Percentiles rank a stretch among this genome's conserved stretches.
Conservation (phyloP, 1,139 yeast genomes). For the Blastobotrys buckinghamii region DNA sequence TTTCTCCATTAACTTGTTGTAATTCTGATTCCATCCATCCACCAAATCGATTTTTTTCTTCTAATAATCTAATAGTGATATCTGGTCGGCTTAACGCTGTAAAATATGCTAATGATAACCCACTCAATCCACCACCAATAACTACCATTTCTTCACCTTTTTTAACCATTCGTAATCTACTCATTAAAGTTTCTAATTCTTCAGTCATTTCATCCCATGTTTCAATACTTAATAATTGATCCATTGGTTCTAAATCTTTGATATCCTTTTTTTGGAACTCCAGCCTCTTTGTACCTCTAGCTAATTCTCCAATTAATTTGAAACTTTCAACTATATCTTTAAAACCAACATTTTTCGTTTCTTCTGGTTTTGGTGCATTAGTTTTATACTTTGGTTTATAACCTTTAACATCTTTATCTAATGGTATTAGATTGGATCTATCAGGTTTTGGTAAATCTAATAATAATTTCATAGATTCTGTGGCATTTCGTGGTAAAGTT, state of each 20-base stretch:
- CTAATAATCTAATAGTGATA: constrained; percentile 56
- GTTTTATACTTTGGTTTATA: background rate
- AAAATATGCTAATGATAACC: constrained; percentile 72
- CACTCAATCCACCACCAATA: constrained; percentile 85
- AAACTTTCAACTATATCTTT: constrained; percentile 11
- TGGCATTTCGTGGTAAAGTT: background rate
- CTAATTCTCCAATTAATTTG: constrained; percentile 8
- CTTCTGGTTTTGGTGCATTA: background rate
- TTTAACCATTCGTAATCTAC: constrained; percentile 27
- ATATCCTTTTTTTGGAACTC: background rate
- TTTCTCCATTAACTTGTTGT: constrained; percentile 10
- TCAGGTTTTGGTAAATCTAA: constrained; percentile 11
- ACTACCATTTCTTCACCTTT: constrained; percentile 33
- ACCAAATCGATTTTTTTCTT: constrained; percentile 51
- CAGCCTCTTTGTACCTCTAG: constrained; percentile 8
- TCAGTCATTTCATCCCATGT: constrained; percentile 21
- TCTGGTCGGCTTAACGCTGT: constrained; percentile 60
- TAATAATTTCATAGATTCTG: constrained; percentile 3
- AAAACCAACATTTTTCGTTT: background rate
- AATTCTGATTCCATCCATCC: constrained; percentile 66
- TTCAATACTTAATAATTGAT: constrained; percentile 13
- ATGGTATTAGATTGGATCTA: constrained; percentile 10
- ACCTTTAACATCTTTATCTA: constrained; percentile 5
- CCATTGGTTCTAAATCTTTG: constrained; percentile 10
- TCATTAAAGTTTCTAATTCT: constrained; percentile 24